Evolutionary conservation across 257 asterid genomes (phyloP).

Genomic region (Ophiorrhiza pumila): DNA sequence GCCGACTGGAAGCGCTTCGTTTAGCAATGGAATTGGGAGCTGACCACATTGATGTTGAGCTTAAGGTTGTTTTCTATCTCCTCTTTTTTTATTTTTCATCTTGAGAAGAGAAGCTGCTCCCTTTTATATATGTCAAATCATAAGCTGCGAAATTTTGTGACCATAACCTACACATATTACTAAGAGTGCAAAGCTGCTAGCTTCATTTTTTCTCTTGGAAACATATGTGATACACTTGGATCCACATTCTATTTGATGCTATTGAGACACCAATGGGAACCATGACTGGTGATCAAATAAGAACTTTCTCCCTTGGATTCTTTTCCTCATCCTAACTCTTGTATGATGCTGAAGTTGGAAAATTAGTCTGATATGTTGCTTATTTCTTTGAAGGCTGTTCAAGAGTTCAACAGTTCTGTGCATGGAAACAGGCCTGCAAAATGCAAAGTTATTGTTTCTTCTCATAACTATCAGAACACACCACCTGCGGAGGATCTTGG

Average conservation of each 20-base stretch:
- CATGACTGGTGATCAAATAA: constrained; percentile 8
- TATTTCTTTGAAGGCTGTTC: constrained; percentile 53
- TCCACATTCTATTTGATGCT: not conserved
- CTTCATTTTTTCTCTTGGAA: not conserved
- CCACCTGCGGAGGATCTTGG: constrained; percentile 87
- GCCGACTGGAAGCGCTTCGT: constrained; percentile 61
- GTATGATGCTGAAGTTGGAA: not conserved
- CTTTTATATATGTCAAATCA: not conserved
- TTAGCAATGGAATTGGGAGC: constrained; percentile 97
- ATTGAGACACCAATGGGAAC: not conserved
- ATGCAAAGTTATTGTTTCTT: constrained; percentile 88
- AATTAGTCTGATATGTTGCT: not conserved
- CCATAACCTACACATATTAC: too few species aligned
- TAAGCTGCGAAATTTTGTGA: not conserved
- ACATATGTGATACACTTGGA: not conserved
- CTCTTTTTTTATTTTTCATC: constrained; percentile 8
- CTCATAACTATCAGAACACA: constrained; percentile 81
- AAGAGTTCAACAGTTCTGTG: constrained; percentile 60
- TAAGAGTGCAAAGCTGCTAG: not conserved
- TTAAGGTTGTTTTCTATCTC: constrained; percentile 49
- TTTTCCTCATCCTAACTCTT: constrained; percentile 10
- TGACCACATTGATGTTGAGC: constrained; percentile 92
- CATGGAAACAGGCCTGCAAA: constrained; percentile 56
- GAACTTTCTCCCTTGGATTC: not conserved
- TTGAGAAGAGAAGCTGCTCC: constrained; percentile 12